phyloP scores from a whole-genome alignment of 2,329 filamentous ascomycete genomes.

The Botrytis elliptica region DNA sequence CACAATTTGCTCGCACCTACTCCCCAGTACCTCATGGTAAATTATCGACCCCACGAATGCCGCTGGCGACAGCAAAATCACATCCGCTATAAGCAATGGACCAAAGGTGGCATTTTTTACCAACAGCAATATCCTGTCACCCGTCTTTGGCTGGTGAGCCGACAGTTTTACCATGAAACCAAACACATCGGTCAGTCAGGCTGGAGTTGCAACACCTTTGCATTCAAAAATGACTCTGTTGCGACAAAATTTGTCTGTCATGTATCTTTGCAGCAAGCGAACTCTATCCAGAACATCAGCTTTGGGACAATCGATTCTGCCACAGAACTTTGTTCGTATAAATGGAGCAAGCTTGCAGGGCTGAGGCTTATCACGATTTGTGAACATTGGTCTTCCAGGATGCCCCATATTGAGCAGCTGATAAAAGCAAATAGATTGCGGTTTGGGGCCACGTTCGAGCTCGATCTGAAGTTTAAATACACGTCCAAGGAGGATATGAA shows the following conservation, averaged over 20 bases:
- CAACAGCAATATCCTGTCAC: background rate
- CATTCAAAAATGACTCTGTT: background rate
- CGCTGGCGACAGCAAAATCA: background rate
- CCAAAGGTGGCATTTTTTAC: background rate
- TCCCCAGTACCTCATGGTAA: too few species aligned
- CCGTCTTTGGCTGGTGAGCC: background rate
- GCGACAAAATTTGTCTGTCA: background rate
- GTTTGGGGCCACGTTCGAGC: too few species aligned
- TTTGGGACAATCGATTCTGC: background rate
- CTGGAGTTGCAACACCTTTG: background rate
- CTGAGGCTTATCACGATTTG: too few species aligned
- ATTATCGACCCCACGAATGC: background rate
- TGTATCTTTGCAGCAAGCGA: background rate
- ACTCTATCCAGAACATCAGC: background rate
- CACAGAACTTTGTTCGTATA: too few species aligned
- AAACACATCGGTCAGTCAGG: background rate
- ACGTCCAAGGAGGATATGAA: too few species aligned
- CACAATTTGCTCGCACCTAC: too few species aligned
- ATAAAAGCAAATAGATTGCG: too few species aligned
- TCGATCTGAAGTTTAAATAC: too few species aligned
- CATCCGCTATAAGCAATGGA: background rate
- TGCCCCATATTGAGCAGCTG: too few species aligned
- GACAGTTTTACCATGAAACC: background rate
- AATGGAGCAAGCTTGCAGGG: too few species aligned
- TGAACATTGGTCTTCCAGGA: too few species aligned